Conservation (phyloP, 2,329 filamentous ascomycete species). For the Sclerotinia glacialis region DNA sequence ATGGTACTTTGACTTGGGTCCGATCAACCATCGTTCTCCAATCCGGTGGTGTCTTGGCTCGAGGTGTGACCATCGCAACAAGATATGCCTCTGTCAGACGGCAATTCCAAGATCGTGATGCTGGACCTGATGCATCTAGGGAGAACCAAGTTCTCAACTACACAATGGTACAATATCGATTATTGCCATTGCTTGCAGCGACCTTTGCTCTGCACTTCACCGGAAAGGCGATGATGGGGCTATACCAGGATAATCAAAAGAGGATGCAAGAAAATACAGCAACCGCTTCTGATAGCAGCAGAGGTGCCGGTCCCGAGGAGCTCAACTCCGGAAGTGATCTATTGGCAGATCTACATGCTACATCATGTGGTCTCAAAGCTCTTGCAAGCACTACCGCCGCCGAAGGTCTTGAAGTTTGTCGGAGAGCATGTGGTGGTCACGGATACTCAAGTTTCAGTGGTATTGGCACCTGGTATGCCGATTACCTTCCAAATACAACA, state of each 20-base stretch:
- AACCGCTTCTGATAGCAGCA: constrained; percentile 43
- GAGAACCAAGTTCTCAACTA: constrained; percentile 79
- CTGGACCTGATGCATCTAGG: constrained; percentile 52
- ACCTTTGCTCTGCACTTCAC: constrained; percentile 80
- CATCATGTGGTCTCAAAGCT: constrained; percentile 73
- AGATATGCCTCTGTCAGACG: constrained; percentile 70
- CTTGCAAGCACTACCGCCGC: constrained; percentile 68
- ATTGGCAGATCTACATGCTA: constrained; percentile 72
- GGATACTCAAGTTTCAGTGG: constrained; percentile 73
- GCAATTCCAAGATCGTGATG: constrained; percentile 76
- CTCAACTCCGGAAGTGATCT: constrained; percentile 63
- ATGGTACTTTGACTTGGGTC: constrained; percentile 74
- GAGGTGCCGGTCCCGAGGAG: constrained; percentile 66
- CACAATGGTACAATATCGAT: constrained; percentile 74
- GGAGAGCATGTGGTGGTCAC: constrained; percentile 73
- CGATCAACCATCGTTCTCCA: constrained; percentile 72
- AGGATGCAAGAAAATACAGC: constrained; percentile 53
- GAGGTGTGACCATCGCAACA: constrained; percentile 74
- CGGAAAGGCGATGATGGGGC: constrained; percentile 69
- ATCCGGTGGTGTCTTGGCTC: constrained; percentile 67
- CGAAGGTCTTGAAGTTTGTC: constrained; percentile 72
- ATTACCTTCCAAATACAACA: constrained; percentile 65
- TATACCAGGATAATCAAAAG: constrained; percentile 71
- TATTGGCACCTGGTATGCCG: constrained; percentile 72
- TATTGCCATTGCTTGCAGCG: constrained; percentile 68